These are phyloP conservation scores for Volvox reticuliferus DNA, from an alignment of 139 green algal genomes.

Conservation along the genomic window DNA sequence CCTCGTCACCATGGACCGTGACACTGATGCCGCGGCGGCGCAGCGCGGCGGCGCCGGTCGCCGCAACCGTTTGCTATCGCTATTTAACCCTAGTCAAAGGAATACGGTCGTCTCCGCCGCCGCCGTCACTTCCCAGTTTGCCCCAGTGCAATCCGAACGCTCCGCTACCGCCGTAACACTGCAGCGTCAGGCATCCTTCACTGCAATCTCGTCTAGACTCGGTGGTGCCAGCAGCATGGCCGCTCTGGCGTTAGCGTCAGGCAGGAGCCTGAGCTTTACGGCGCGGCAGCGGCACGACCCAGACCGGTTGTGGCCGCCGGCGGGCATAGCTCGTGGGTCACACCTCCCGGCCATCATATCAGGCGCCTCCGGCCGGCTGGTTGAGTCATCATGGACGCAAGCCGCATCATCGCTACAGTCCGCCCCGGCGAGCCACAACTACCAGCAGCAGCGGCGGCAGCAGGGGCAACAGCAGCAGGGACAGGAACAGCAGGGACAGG, in stretches of 20 bases:
- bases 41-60: background rate
- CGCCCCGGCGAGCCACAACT: too few species aligned
- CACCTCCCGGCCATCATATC: background rate
- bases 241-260: background rate
- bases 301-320: background rate
- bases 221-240: background rate
- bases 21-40: background rate
- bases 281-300: background rate
- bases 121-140: background rate
- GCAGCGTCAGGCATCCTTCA: background rate
- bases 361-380: background rate
- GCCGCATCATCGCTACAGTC: background rate
- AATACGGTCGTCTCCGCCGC: background rate
- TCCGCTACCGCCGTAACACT: background rate
- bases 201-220: background rate
- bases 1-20: background rate
- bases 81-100: background rate
- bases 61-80: background rate
- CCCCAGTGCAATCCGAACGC: background rate
- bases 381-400: background rate
- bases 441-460: too few species aligned
- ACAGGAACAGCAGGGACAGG: too few species aligned
- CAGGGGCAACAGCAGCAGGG: too few species aligned
- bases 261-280: background rate
- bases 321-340: background rate